phyloP scores from a whole-genome alignment of 148 eudicot genomes.

The Talinum fruticosum region DNA sequence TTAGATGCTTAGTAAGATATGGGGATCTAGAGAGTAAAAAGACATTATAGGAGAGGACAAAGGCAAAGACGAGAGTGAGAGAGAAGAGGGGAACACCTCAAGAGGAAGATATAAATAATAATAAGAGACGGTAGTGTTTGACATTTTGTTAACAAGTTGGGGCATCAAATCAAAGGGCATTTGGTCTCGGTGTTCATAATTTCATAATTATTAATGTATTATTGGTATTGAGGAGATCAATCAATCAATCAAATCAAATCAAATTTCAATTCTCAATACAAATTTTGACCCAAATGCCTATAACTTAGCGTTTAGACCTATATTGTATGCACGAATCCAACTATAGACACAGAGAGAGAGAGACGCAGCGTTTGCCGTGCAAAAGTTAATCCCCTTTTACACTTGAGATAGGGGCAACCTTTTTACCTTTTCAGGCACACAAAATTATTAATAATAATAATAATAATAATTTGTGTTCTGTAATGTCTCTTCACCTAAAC shows the following conservation, averaged over 20 bases:
- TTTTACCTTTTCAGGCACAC: constrained; percentile 16
- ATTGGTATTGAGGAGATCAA: too few species aligned
- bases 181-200: neutral
- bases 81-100: neutral
- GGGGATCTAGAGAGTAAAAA: neutral
- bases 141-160: constrained; percentile 36
- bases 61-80: constrained; percentile 19
- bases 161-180: constrained; percentile 17
- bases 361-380: constrained; percentile 26
- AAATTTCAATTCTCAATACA: neutral
- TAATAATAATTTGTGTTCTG: too few species aligned
- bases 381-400: constrained; percentile 29
- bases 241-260: constrained; percentile 13
- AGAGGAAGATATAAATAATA: neutral
- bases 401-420: neutral
- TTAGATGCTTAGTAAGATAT: too few species aligned
- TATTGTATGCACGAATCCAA: neutral
- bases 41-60: constrained; percentile 16
- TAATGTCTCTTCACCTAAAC: too few species aligned
- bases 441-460: too few species aligned
- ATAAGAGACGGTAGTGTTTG: constrained; percentile 31
- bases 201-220: neutral
- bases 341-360: neutral
- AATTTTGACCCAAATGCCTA: neutral
- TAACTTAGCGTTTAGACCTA: neutral